Evolutionary conservation across 2,329 filamentous ascomycete genomes (phyloP).

Genomic region (Trichoderma brevicompactum): DNA sequence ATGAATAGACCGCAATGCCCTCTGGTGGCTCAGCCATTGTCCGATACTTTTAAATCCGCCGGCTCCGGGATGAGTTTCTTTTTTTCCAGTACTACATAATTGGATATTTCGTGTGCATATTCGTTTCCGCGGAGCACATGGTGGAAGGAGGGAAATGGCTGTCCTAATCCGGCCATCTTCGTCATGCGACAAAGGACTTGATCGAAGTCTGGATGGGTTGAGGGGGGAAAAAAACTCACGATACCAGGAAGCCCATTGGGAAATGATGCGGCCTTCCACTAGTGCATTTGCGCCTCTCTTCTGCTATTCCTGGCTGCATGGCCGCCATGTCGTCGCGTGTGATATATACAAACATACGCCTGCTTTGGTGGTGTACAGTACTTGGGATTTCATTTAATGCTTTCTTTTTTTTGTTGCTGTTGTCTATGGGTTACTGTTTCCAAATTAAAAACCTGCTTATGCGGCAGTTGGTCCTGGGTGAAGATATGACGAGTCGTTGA

Average conservation of each 20-base stretch:
- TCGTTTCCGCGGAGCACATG: conserved; percentile 35
- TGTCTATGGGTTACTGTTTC: conserved; percentile 20
- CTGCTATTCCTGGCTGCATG: conserved; percentile 11
- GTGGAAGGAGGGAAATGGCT: conserved; percentile 1
- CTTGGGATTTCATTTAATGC: conserved; percentile 16
- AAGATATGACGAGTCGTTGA: conserved; percentile 6
- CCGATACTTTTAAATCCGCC: conserved; percentile 47
- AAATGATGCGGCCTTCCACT: conserved; percentile 19
- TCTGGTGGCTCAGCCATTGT: conserved; percentile 49
- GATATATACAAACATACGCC: conserved; percentile 17
- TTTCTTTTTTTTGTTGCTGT: conserved; percentile 25
- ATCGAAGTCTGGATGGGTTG: not conserved
- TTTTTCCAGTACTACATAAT: conserved; percentile 35
- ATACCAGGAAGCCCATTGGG: conserved; percentile 18
- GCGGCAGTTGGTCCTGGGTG: conserved; percentile 9
- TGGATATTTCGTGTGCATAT: conserved; percentile 46
- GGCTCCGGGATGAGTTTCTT: conserved; percentile 23
- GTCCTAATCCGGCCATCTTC: not conserved
- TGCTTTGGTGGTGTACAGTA: conserved; percentile 7
- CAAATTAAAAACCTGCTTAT: conserved; percentile 1
- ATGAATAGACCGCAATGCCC: conserved; percentile 49
- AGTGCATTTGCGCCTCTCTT: conserved; percentile 22
- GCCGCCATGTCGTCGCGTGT: conserved; percentile 13
- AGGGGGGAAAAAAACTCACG: not conserved
- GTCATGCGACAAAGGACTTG: not conserved